Evolutionary conservation across 345 rosid genomes (phyloP), one percentile per base, ranked within the genome.

Genomic region (Eucalyptus pumila): DNA sequence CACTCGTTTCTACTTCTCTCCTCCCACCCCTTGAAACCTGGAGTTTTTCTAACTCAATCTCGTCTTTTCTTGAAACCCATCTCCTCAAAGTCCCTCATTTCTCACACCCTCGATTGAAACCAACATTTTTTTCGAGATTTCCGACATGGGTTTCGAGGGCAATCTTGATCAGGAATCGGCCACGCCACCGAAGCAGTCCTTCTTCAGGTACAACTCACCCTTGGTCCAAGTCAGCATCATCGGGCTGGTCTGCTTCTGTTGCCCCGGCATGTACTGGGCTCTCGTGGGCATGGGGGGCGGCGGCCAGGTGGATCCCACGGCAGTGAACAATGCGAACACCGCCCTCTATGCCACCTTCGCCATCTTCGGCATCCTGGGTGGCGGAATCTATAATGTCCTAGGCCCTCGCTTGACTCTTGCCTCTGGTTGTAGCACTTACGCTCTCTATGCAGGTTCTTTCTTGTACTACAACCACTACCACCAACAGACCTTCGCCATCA

Each of bases 271-370:
- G 97, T 97, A 95, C 91, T 94, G 96, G 83, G 99, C 99, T 47
- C 94, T 97, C 86, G 92, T 96, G n/a, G 99, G 99, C 16, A 95
- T 97, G 99, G 99, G 99, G 21, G 99, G 98, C 3, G 98, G 98
- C 1, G 99, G 99, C 30, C 99, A 97, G 90, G 92, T 96, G 6
- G 94, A 97, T 86, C 91, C 92, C 60, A 95, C 96, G 26, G 99
- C 98, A 30, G 92, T 95, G 58, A 94, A 97, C 94, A 97, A 96
- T 90, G 96, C 99, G 67, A 93, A 92, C 91, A 96, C 96, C 7
- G 98, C 98, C 88, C 95, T 96, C 54, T 96, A 94, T 92, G 88
- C 93, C 23, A 88, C 96, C 86, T 96, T 96, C 62, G 89, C 98
- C 88, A 27, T 96, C 89, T 94, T 93, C 49, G 95, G 95, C 58